Conservation (phyloP, 768 basidiomycete genomes). For the Coprinopsis strossmayeri region DNA sequence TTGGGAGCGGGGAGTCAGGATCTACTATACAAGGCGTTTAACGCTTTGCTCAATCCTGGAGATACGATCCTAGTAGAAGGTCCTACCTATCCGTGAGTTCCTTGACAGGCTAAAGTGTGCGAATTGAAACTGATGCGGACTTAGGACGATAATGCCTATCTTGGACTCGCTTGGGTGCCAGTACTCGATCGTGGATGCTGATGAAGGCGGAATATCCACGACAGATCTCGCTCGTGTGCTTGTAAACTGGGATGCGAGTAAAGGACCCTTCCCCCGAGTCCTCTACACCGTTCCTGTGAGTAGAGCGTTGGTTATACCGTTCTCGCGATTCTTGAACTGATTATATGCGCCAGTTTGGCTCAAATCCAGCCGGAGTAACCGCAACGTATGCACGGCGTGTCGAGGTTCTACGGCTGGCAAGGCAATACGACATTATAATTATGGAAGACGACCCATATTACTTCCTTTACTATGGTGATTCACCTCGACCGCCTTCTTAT, state of each 20-base stretch:
- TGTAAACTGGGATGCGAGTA: constrained; percentile 55
- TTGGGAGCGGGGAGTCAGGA: constrained; percentile 76
- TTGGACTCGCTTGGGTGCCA: constrained; percentile 47
- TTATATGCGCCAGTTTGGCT: too few relatives aligned
- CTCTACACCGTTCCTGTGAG: constrained; percentile 74
- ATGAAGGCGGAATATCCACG: constrained; percentile 60
- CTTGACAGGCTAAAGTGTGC: too few relatives aligned
- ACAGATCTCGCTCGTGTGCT: constrained; percentile 51
- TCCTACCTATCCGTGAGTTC: constrained; percentile 61
- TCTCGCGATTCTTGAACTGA: too few relatives aligned
- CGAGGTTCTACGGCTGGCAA: constrained; percentile 61
- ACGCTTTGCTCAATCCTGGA: constrained; percentile 64
- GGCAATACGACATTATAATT: constrained; percentile 69
- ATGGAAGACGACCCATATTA: constrained; percentile 83
- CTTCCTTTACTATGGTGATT: constrained; percentile 66
- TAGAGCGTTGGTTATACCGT: too few relatives aligned
- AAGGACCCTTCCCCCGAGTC: constrained; percentile 61
- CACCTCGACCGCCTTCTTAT: constrained; percentile 62
- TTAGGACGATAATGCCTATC: constrained; percentile 58
- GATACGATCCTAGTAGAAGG: constrained; percentile 76
- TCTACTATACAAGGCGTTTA: constrained; percentile 70
- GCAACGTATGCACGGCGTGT: constrained; percentile 58
- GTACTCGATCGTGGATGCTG: constrained; percentile 59
- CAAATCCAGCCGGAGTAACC: constrained; percentile 79
- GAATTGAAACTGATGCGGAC: not conserved